Evolutionary conservation across 1,139 yeast species (phyloP).

Genomic region (Lodderomyces metapsilosis): DNA sequence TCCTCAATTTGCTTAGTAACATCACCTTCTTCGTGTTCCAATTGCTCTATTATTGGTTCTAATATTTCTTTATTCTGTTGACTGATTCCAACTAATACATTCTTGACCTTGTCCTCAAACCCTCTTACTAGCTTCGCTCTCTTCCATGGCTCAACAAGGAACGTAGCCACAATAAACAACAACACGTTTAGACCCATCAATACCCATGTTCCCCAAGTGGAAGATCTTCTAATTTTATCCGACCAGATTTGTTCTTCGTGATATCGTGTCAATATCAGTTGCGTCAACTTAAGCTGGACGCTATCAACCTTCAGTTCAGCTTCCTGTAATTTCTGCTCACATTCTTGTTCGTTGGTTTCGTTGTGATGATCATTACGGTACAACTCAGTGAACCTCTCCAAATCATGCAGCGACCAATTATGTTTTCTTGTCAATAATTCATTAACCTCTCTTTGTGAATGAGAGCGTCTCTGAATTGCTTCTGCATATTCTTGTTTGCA

Average conservation of each 20-base stretch:
- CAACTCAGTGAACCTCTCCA: constrained; percentile 79
- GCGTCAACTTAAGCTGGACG: constrained; percentile 65
- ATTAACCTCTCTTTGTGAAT: constrained; percentile 82
- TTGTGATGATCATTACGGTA: constrained; percentile 81
- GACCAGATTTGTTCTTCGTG: constrained; percentile 99
- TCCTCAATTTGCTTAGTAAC: constrained; percentile 2
- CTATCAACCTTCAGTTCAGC: constrained; percentile 71
- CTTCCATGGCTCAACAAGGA: constrained; percentile 94
- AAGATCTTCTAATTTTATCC: constrained; percentile 88
- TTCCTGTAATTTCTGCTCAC: constrained; percentile 49
- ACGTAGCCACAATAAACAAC: constrained; percentile 76
- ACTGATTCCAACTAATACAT: constrained; percentile 41
- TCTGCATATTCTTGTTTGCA: constrained; percentile 56
- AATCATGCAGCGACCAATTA: constrained; percentile 73
- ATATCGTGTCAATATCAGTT: constrained; percentile 80
- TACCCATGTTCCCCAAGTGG: constrained; percentile 95
- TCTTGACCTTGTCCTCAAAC: constrained; percentile 76
- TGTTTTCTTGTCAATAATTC: constrained; percentile 85
- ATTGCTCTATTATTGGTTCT: constrained; percentile 14
- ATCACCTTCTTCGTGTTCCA: constrained; percentile 11
- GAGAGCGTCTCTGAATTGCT: constrained; percentile 65
- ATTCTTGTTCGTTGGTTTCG: constrained; percentile 56
- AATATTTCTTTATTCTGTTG: constrained; percentile 13
- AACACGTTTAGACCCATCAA: constrained; percentile 85
- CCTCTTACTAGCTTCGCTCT: constrained; percentile 74